Evolutionary conservation across 208 protist species (phyloP).

Genomic region (Leishmania lainsoni): DNA sequence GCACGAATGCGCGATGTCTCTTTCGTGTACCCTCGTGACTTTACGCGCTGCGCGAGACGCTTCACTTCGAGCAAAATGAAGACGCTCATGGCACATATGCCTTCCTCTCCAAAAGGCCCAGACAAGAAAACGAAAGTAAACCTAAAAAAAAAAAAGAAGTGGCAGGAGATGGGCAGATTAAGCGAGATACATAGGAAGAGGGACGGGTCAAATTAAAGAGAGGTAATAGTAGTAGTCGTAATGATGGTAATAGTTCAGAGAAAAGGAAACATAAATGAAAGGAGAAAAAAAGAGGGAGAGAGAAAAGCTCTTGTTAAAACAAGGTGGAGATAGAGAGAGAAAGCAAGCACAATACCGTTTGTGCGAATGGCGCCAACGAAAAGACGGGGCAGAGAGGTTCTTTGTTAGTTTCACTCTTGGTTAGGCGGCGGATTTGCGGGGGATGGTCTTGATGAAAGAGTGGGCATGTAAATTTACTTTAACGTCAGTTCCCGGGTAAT

Average conservation of each 20-base stretch:
- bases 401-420: constrained; percentile 1
- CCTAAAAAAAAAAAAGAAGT: not conserved
- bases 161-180: not conserved
- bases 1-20: not conserved
- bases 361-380: not conserved
- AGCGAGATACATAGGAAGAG: not conserved
- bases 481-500: not conserved
- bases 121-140: not conserved
- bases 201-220: not conserved
- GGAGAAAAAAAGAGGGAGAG: not conserved
- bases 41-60: not conserved
- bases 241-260: not conserved
- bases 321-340: not conserved
- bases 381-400: constrained; percentile 1
- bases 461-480: not conserved
- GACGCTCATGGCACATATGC: not conserved
- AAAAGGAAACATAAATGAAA: not conserved
- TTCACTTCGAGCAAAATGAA: too few species aligned
- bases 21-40: not conserved
- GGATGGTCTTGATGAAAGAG: not conserved
- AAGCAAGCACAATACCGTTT: not conserved
- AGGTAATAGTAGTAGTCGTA: not conserved
- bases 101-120: too few species aligned
- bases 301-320: not conserved
- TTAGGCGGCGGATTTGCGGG: not conserved